phyloP scores from a whole-genome alignment of 176 grass and related monocot species.

The Musa troglodytarum region DNA sequence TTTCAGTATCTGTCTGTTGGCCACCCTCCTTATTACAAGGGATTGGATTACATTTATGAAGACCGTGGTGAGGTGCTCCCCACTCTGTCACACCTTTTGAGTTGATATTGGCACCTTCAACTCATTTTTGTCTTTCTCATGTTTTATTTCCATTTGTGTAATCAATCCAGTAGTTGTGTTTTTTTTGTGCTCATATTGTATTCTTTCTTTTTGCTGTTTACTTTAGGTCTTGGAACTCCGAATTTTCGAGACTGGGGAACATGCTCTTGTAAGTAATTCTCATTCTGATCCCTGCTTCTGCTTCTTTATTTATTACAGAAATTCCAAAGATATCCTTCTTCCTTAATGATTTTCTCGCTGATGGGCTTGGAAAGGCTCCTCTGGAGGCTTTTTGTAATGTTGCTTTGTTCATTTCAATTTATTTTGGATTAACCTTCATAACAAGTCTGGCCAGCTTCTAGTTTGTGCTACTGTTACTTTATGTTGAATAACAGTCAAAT shows the following conservation, averaged over 20 bases:
- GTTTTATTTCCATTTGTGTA: neutral
- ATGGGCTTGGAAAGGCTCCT: neutral
- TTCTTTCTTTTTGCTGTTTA: neutral
- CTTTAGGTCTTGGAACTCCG: constrained; percentile 67
- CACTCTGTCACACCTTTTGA: constrained; percentile 1
- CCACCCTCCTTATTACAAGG: constrained; percentile 75
- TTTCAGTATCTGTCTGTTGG: constrained; percentile 85
- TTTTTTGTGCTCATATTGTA: neutral
- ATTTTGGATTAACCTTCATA: neutral
- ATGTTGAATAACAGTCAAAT: neutral
- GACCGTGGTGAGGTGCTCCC: constrained; percentile 64
- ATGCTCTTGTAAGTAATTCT: constrained; percentile 51
- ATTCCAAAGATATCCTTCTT: neutral
- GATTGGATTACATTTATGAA: constrained; percentile 84
- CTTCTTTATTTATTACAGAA: neutral
- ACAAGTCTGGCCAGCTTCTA: neutral
- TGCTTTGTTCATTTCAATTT: neutral
- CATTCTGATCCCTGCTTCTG: constrained; percentile 1
- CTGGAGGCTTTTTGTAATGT: neutral
- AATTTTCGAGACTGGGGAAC: constrained; percentile 72
- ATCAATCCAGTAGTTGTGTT: neutral
- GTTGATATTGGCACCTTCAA: neutral
- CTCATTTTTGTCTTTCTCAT: neutral
- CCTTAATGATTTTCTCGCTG: neutral
- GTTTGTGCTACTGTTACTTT: neutral